These are phyloP conservation scores for Cytospora mali DNA, from an alignment of 2,329 filamentous ascomycete species.

Conservation along the genomic window DNA sequence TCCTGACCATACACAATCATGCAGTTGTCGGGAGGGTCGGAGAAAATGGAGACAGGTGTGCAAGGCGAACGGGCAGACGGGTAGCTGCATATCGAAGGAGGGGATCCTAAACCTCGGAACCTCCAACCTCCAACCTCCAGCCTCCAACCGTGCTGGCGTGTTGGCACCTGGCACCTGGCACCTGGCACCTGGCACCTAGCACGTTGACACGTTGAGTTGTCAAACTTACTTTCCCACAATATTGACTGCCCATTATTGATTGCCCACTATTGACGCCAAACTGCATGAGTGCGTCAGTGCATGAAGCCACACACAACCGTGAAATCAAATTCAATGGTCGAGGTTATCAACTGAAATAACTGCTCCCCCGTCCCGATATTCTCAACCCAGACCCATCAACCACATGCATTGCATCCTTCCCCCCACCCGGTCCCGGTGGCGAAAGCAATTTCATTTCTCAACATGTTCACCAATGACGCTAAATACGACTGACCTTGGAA, in stretches of 20 bases:
- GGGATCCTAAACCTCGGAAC: neutral
- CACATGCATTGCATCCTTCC: no score
- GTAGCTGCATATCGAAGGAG: neutral
- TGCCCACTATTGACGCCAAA: no score
- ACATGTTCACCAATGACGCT: neutral
- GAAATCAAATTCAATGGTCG: neutral
- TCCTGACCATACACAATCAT: neutral
- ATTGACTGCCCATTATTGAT: no score
- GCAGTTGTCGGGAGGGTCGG: neutral
- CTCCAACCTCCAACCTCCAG: no score
- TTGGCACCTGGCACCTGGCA: no score
- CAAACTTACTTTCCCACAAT: no score
- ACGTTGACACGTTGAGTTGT: no score
- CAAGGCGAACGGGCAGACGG: neutral
- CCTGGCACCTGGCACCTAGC: no score
- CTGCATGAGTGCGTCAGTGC: no score
- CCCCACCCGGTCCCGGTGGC: neutral
- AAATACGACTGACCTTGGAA: neutral
- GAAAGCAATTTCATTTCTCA: neutral
- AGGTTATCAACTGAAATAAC: no score
- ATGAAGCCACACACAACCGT: no score
- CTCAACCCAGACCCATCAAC: neutral
- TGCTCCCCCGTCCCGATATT: neutral
- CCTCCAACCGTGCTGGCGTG: neutral
- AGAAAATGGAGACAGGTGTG: neutral